Evolutionary conservation across 2,329 filamentous ascomycete species (phyloP).

Genomic region (Monilinia vaccinii-corymbosi): DNA sequence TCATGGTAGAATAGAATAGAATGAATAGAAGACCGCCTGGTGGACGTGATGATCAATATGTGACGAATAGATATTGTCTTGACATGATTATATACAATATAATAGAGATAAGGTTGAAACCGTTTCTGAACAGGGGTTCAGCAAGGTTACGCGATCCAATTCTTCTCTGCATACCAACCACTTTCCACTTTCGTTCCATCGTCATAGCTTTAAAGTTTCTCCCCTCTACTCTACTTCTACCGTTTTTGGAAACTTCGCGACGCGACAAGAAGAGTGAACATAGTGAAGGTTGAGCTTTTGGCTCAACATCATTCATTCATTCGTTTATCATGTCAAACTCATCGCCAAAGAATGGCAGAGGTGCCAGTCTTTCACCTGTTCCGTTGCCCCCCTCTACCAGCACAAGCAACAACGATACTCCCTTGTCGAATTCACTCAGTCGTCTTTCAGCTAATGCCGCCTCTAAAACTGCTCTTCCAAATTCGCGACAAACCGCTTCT

Average conservation of each 20-base stretch:
- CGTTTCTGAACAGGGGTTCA: background rate
- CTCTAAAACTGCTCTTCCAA: slow-evolving; percentile 14
- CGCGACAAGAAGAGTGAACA: background rate
- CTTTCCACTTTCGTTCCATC: no score
- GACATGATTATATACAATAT: no score
- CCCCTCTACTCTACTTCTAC: background rate
- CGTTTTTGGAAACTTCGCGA: background rate
- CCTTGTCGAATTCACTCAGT: slow-evolving; percentile 31
- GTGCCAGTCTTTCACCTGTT: slow-evolving; percentile 9
- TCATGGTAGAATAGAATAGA: slow-evolving; percentile 36
- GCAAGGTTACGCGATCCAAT: background rate
- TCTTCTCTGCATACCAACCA: background rate
- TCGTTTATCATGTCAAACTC: slow-evolving; percentile 9
- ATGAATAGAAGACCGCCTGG: no score
- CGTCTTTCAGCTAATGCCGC: slow-evolving; percentile 31
- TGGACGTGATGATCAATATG: background rate
- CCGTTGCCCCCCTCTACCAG: slow-evolving; percentile 16
- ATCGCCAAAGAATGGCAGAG: slow-evolving; percentile 10
- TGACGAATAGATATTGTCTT: slow-evolving; percentile 7
- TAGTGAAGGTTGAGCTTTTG: slow-evolving; percentile 8
- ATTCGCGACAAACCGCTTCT: slow-evolving; percentile 15
- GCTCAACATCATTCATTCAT: background rate
- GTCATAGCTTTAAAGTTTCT: background rate
- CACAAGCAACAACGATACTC: slow-evolving; percentile 17
- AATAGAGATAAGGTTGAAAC: background rate